phyloP scores from a whole-genome alignment of 305 asterid species.

The Coffea humblotiana region DNA sequence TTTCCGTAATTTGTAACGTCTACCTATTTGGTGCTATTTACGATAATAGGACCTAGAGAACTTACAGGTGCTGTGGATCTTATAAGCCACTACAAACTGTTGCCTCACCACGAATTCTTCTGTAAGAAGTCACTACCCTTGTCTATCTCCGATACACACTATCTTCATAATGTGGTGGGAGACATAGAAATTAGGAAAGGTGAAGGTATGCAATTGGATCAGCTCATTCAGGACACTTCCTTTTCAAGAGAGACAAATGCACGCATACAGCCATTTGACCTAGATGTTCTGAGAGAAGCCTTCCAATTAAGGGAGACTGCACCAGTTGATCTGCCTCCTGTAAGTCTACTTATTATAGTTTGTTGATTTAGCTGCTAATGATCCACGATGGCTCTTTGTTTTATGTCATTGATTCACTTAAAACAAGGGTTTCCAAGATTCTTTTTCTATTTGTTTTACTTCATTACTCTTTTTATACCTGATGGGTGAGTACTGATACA shows the following conservation, averaged over 20 bases:
- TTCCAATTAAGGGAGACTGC: conserved; percentile 80
- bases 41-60: conserved; percentile 78
- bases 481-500: conserved; percentile 5
- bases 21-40: conserved; percentile 24
- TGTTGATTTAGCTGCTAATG: conserved; percentile 14
- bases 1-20: background rate
- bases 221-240: conserved; percentile 66
- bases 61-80: conserved; percentile 94
- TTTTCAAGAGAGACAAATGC: conserved; percentile 56
- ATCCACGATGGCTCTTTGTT: background rate
- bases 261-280: conserved; percentile 73
- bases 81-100: conserved; percentile 71
- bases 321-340: conserved; percentile 68
- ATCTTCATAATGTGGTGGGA: conserved; percentile 88
- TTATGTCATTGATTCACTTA: background rate
- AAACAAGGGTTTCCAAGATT: background rate
- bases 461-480: background rate
- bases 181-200: conserved; percentile 90
- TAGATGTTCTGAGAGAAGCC: conserved; percentile 72
- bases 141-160: conserved; percentile 83
- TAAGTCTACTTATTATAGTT: conserved; percentile 37
- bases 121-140: conserved; percentile 87
- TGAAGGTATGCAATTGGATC: conserved; percentile 89
- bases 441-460: background rate
- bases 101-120: conserved; percentile 83